phyloP scores from a whole-genome alignment of 2,329 filamentous ascomycete species.

The Colletotrichum cereale region DNA sequence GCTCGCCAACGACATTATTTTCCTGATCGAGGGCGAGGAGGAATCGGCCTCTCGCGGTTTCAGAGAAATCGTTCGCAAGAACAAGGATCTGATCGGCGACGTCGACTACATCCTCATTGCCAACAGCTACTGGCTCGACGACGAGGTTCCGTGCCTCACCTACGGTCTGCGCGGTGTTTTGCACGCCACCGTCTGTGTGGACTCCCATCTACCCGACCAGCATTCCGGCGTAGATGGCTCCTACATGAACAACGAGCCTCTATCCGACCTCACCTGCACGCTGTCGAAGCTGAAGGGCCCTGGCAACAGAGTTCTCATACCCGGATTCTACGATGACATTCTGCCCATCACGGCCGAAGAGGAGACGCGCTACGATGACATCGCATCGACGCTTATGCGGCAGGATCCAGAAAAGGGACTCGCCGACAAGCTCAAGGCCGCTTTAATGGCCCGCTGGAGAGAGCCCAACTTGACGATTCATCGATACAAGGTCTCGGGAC shows the following conservation, averaged over 20 bases:
- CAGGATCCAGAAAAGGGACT: constrained; percentile 73
- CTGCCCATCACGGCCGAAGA: constrained; percentile 81
- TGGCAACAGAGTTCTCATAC: constrained; percentile 85
- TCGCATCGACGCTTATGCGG: constrained; percentile 80
- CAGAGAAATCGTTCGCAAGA: constrained; percentile 80
- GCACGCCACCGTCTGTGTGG: constrained; percentile 89
- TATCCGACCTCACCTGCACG: constrained; percentile 90
- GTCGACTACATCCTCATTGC: constrained; percentile 96
- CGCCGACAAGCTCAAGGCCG: constrained; percentile 80
- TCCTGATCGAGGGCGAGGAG: constrained; percentile 96
- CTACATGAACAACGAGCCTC: constrained; percentile 86
- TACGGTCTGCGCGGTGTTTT: constrained; percentile 95
- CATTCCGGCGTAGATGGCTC: constrained; percentile 98
- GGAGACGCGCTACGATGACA: constrained; percentile 84
- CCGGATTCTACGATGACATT: constrained; percentile 89
- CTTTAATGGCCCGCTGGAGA: constrained; percentile 93
- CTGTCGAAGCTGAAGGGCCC: constrained; percentile 85
- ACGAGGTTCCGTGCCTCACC: constrained; percentile 93
- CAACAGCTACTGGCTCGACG: constrained; percentile 99
- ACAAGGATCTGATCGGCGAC: constrained; percentile 87
- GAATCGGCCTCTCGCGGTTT: constrained; percentile 95
- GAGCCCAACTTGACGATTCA: constrained; percentile 96
- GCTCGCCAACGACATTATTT: constrained; percentile 89
- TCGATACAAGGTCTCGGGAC: constrained; percentile 90
- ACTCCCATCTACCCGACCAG: constrained; percentile 87